Conservation (phyloP, 768 basidiomycete species). For the Lactifluus subvellereus region DNA sequence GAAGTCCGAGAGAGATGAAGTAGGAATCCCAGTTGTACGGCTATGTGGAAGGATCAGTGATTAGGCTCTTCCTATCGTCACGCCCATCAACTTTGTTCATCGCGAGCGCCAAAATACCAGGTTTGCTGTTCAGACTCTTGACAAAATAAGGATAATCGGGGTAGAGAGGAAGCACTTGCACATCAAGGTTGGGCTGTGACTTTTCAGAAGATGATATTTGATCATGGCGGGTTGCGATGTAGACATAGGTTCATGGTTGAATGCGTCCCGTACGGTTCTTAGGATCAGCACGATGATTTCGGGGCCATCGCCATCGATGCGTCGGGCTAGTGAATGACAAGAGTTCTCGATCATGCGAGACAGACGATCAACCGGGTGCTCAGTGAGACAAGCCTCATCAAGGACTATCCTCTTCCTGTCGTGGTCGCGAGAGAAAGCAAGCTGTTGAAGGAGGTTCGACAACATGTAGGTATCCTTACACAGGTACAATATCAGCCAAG, state of each 20-base stretch:
- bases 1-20: slow-evolving; percentile 58
- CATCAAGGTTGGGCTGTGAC: slow-evolving; percentile 90
- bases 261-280: slow-evolving; percentile 92
- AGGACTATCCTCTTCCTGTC: slow-evolving; percentile 93
- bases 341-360: slow-evolving; percentile 97
- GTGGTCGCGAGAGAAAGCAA: slow-evolving; percentile 93
- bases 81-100: slow-evolving; percentile 85
- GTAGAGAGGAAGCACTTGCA: slow-evolving; percentile 80
- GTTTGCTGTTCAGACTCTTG: slow-evolving; percentile 89
- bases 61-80: slow-evolving; percentile 51
- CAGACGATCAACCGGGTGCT: slow-evolving; percentile 95
- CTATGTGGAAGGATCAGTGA: slow-evolving; percentile 34
- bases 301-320: slow-evolving; percentile 94
- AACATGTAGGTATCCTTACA: slow-evolving; percentile 94
- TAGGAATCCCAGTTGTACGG: slow-evolving; percentile 95
- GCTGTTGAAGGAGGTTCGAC: slow-evolving; percentile 97
- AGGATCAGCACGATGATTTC: slow-evolving; percentile 96
- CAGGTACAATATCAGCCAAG: slow-evolving; percentile 13
- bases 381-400: slow-evolving; percentile 93
- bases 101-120: slow-evolving; percentile 89
- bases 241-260: slow-evolving; percentile 95
- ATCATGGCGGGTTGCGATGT: slow-evolving; percentile 83
- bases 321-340: slow-evolving; percentile 95
- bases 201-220: slow-evolving; percentile 91
- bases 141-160: slow-evolving; percentile 78